Conservation (phyloP, 2,329 filamentous ascomycete species). For the Fusarium sp. region DNA sequence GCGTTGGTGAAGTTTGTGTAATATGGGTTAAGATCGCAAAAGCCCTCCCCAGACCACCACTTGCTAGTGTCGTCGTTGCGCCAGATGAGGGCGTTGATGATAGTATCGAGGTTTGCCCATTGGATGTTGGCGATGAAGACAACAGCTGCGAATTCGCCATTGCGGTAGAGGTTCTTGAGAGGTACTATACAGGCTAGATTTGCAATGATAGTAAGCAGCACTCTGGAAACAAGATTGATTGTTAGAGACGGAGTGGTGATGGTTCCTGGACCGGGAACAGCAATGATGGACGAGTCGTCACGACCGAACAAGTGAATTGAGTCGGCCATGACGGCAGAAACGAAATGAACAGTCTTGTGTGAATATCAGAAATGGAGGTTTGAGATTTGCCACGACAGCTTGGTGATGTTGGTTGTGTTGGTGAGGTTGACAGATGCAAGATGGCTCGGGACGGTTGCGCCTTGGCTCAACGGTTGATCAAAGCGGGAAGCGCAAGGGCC, state of each 20-base stretch:
- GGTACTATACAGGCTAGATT: constrained; percentile 65
- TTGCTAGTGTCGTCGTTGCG: constrained; percentile 61
- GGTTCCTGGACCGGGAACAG: constrained; percentile 39
- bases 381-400: constrained; percentile 12
- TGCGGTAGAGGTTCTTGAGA: constrained; percentile 63
- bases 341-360: neutral
- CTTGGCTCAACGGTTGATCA: constrained; percentile 39
- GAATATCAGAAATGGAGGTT: neutral
- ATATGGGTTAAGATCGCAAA: constrained; percentile 67
- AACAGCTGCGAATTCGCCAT: constrained; percentile 67
- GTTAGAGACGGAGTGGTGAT: constrained; percentile 51
- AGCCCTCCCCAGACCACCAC: constrained; percentile 67
- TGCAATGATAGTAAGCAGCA: constrained; percentile 61
- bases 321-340: constrained; percentile 29
- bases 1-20: constrained; percentile 61
- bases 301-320: constrained; percentile 38
- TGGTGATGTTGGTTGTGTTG: constrained; percentile 25
- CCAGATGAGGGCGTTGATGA: constrained; percentile 68
- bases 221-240: constrained; percentile 64
- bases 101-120: constrained; percentile 62
- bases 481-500: constrained; percentile 36
- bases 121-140: constrained; percentile 63
- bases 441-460: constrained; percentile 22
- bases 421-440: constrained; percentile 15
- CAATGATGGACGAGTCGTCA: constrained; percentile 41